These are phyloP conservation scores for Boletus sp. DNA, from an alignment of 768 basidiomycete genomes.

Conservation along the genomic window DNA sequence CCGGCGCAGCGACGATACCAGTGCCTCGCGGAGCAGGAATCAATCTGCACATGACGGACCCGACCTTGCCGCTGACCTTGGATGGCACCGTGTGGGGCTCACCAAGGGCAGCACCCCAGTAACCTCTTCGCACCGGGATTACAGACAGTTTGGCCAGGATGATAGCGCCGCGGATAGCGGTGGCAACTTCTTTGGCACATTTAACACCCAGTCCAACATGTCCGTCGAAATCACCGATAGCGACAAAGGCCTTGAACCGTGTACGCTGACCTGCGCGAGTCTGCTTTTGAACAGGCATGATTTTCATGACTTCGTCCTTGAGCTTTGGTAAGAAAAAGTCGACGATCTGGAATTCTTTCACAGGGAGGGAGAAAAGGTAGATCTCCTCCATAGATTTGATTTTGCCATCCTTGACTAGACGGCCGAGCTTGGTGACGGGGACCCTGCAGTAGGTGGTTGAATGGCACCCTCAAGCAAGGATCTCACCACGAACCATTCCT, in stretches of 20 bases:
- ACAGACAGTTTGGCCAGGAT: slow-evolving; percentile 98
- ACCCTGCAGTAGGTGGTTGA: slow-evolving; percentile 53
- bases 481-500: slow-evolving; percentile 82
- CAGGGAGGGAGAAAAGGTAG: slow-evolving; percentile 99
- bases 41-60: slow-evolving; percentile 98
- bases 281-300: slow-evolving; percentile 99
- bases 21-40: slow-evolving; percentile 98
- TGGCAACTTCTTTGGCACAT: slow-evolving; percentile 99
- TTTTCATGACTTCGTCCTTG: slow-evolving; percentile 99
- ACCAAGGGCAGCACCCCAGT: slow-evolving; percentile 99
- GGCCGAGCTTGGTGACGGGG: slow-evolving; percentile 98
- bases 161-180: slow-evolving; percentile 99
- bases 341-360: slow-evolving; percentile 99
- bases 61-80: slow-evolving; percentile 98
- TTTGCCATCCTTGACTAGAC: slow-evolving; percentile 98
- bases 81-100: slow-evolving; percentile 99
- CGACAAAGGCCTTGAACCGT: slow-evolving; percentile 99
- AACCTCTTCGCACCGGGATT: slow-evolving; percentile 96
- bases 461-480: slow-evolving; percentile 1
- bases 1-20: slow-evolving; percentile 98
- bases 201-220: slow-evolving; percentile 99
- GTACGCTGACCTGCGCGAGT: slow-evolving; percentile 99
- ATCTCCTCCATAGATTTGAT: slow-evolving; percentile 99
- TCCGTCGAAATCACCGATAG: slow-evolving; percentile 97
- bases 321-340: slow-evolving; percentile 99